Evolutionary conservation across 2,329 filamentous ascomycete species (phyloP), one percentile per base, ranked within the genome.

Genomic region (Penicillium crustosum): DNA sequence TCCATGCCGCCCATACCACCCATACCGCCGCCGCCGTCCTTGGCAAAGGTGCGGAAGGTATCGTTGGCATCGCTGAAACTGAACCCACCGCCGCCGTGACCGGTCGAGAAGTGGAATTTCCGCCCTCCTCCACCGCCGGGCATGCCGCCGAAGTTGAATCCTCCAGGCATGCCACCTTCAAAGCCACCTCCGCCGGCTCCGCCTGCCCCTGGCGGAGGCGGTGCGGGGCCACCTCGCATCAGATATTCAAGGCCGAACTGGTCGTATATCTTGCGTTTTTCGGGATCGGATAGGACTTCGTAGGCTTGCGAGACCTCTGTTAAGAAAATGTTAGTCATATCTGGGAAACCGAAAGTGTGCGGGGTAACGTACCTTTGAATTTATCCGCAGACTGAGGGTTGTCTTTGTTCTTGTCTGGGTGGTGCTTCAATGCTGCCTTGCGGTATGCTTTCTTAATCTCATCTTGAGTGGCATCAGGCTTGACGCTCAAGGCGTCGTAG

Each of bases 331-430:
- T 54, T 31, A 48, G 56, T 41, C 10, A n/a, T 23, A 27, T 45
- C 12, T 31, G 7, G 31, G 2, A 21, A 35, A n/a, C 21, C 7
- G 36, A 43, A 19, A 43, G 2, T 31, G 45, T 35, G 54, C 53
- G 43, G 49, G 53, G 27, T 52, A 58, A 67, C 75, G 62, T 76
- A 83, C 83, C 83, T 79, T 99, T 99, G 83, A 99, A 99, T 78
- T 93, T 97, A 74, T 97, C 94, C 60, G 86, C 82, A 9, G 93
- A 91, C 52, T 86, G 79, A 31, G 92, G 87, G 68, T 93, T 92
- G 78, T 96, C 88, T 77, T 93, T 93, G 83, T 97, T 99, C 83
- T 97, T 99, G 82, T 99, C 94, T 7, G 94, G 94, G 73, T 99
- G 94, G 78, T 87, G 93, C 79, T 93, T 95, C 73, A 97, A 78